Evolutionary conservation across 441 rosid species (phyloP).

Genomic region (Cnidoscolus chayamansa): DNA sequence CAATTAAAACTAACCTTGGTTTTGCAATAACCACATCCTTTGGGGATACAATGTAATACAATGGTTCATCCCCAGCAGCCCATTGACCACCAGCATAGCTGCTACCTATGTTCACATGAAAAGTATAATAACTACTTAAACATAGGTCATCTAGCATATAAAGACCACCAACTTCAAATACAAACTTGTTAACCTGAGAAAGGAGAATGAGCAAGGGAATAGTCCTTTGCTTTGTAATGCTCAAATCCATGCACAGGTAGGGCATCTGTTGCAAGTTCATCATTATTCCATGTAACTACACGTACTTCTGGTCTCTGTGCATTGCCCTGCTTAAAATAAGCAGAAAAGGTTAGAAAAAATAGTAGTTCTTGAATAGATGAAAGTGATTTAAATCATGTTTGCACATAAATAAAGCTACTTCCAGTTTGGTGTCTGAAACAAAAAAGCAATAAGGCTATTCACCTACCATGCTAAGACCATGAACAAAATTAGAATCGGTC

Average conservation of each 20-base stretch:
- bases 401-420: not conserved
- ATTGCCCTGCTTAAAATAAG: slow-evolving; percentile 60
- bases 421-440: slow-evolving; percentile 2
- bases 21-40: slow-evolving; percentile 98
- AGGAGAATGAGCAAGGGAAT: slow-evolving; percentile 95
- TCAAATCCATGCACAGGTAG: slow-evolving; percentile 96
- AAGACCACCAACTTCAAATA: slow-evolving; percentile 27
- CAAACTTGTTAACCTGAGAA: slow-evolving; percentile 66
- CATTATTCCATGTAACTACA: slow-evolving; percentile 86
- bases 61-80: slow-evolving; percentile 99
- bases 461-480: not conserved
- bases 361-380: not conserved
- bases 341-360: slow-evolving; percentile 4
- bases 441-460: slow-evolving; percentile 1
- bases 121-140: slow-evolving; percentile 26
- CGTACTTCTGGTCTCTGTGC: slow-evolving; percentile 98
- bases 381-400: not conserved
- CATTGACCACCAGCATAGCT: slow-evolving; percentile 99
- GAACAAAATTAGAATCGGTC: not conserved
- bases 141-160: slow-evolving; percentile 22
- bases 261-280: slow-evolving; percentile 97
- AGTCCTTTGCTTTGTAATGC: slow-evolving; percentile 97
- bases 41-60: slow-evolving; percentile 93
- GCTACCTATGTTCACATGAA: slow-evolving; percentile 62
- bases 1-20: slow-evolving; percentile 62